Conservation (phyloP, 1,284 basidiomycete species). For the Pseudozyma sp. region DNA sequence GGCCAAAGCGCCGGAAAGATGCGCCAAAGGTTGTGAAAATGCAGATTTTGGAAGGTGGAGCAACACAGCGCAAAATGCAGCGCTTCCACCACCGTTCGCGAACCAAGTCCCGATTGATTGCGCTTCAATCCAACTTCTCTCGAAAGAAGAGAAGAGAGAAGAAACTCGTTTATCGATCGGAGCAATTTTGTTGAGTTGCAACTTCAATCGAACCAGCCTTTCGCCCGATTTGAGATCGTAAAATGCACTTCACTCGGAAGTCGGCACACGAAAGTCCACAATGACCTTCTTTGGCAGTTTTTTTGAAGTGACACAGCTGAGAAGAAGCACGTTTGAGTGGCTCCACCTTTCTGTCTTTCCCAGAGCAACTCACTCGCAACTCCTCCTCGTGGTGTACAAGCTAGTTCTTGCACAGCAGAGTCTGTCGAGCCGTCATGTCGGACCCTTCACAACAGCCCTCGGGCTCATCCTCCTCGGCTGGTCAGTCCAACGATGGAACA, state of each 20-base stretch:
- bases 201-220: not conserved
- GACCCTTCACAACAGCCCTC: conserved; percentile 33
- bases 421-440: conserved; percentile 12
- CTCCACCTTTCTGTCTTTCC: not conserved
- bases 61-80: conserved; percentile 3
- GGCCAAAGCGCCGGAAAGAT: conserved; percentile 29
- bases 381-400: too few relatives aligned
- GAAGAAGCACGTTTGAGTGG: not conserved
- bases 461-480: conserved; percentile 9
- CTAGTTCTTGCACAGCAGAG: too few relatives aligned
- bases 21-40: conserved; percentile 32
- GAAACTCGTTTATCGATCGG: conserved; percentile 28
- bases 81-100: conserved; percentile 1
- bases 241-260: conserved; percentile 7
- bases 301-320: conserved; percentile 1
- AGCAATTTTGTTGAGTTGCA: not conserved
- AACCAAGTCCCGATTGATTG: too few relatives aligned
- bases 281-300: conserved; percentile 4
- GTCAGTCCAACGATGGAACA: conserved; percentile 12
- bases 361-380: too few relatives aligned
- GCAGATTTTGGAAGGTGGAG: conserved; percentile 26
- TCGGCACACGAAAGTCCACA: conserved; percentile 19
- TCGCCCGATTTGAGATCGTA: not conserved
- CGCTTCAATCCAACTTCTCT: too few relatives aligned
- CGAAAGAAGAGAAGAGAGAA: not conserved